Percentiles rank a stretch among this genome's conserved stretches.
These are phyloP conservation scores for Myriosclerotinia duriaeana DNA, from an alignment of 2,329 filamentous ascomycete species.

Conservation along the genomic window DNA sequence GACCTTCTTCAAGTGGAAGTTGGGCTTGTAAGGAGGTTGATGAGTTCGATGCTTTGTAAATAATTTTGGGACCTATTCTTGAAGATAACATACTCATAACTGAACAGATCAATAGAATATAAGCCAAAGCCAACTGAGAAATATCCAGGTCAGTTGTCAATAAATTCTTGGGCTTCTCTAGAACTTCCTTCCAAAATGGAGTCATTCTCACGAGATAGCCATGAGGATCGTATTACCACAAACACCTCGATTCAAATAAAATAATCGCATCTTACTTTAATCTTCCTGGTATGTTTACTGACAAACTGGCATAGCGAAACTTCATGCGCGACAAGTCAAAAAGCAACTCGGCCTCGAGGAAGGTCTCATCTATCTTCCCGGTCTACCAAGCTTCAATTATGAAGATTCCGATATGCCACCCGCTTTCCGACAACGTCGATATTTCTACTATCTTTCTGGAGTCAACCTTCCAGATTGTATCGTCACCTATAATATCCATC, in stretches of 20 bases:
- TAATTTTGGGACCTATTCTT: not conserved
- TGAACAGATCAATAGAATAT: slow-evolving; percentile 21
- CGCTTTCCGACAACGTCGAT: slow-evolving; percentile 58
- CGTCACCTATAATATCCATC: slow-evolving; percentile 56
- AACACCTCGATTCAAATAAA: not conserved
- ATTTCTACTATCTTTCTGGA: slow-evolving; percentile 62
- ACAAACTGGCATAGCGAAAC: slow-evolving; percentile 45
- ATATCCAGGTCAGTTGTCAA: slow-evolving; percentile 31
- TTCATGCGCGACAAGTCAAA: slow-evolving; percentile 50
- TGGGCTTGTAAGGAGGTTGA: slow-evolving; percentile 25
- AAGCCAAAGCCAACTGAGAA: slow-evolving; percentile 30
- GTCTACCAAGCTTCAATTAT: slow-evolving; percentile 49
- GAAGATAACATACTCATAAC: not conserved
- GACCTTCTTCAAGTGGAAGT: slow-evolving; percentile 15
- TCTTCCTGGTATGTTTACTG: not conserved
- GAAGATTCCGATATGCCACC: slow-evolving; percentile 59
- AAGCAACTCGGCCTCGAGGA: slow-evolving; percentile 44
- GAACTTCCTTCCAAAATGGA: not conserved
- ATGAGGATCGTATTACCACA: not conserved
- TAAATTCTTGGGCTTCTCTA: slow-evolving; percentile 1
- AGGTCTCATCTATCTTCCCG: slow-evolving; percentile 58
- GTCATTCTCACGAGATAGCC: not conserved
- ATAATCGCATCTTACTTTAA: not conserved
- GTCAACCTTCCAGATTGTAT: slow-evolving; percentile 54
- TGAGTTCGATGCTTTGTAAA: slow-evolving; percentile 30